These are phyloP conservation scores for Trichoderma harzianum DNA, from an alignment of 2,329 filamentous ascomycete genomes.

Conservation along the genomic window DNA sequence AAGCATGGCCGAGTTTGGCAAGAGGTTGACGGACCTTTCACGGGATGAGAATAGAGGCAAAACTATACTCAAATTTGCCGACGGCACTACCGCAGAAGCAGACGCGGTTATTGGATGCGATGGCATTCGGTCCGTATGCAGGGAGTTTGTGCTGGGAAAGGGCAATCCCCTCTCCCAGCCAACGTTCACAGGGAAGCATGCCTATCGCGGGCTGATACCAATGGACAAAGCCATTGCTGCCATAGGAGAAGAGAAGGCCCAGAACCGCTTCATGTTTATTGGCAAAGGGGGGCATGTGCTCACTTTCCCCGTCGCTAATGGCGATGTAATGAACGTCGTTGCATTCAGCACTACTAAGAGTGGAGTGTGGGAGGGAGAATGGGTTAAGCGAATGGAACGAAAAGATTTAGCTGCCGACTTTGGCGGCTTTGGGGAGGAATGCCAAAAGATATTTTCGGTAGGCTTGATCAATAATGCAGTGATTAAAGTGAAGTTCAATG, in stretches of 20 bases:
- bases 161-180: not conserved
- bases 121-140: conserved; percentile 21
- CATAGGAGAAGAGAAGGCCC: conserved; percentile 3
- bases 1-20: conserved; percentile 16
- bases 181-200: not conserved
- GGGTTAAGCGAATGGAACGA: conserved; percentile 7
- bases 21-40: conserved; percentile 6
- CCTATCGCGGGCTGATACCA: conserved; percentile 4
- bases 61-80: conserved; percentile 15
- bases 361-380: not conserved
- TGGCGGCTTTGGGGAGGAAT: not conserved
- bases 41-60: conserved; percentile 4
- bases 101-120: conserved; percentile 27
- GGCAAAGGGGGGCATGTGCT: conserved; percentile 5
- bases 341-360: conserved; percentile 8
- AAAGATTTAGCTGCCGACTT: not conserved
- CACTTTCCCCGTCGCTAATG: conserved; percentile 6
- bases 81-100: conserved; percentile 20
- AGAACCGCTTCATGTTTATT: conserved; percentile 11
- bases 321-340: conserved; percentile 1
- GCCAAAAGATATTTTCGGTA: conserved; percentile 14
- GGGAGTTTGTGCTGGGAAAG: not conserved
- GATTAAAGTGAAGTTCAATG: not conserved
- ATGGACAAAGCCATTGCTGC: conserved; percentile 11
- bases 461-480: not conserved